Percentiles rank a stretch among this genome's conserved stretches.
Conservation (phyloP, 179 eudicot species). For the Monotropa hypopitys region DNA sequence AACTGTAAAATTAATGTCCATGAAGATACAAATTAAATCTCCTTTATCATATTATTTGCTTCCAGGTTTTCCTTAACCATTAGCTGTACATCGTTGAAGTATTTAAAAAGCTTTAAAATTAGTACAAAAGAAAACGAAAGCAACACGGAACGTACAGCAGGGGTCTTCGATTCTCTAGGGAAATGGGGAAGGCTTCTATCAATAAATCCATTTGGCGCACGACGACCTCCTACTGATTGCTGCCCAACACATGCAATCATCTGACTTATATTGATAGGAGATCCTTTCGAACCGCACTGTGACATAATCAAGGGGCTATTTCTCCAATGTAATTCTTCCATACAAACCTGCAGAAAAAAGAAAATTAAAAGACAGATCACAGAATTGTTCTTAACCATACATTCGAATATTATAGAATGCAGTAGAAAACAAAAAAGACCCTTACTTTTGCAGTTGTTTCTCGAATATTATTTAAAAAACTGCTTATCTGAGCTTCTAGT, state of each 20-base stretch:
- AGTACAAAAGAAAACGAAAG: neutral
- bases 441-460: constrained; percentile 54
- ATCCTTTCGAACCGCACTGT: constrained; percentile 97
- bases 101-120: neutral
- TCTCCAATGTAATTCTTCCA: constrained; percentile 74
- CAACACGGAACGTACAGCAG: constrained; percentile 37
- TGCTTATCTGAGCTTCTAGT: constrained; percentile 57
- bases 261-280: constrained; percentile 88
- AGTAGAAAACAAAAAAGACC: neutral
- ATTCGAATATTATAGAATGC: neutral
- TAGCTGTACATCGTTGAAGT: neutral
- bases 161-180: constrained; percentile 51
- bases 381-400: neutral
- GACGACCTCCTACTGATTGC: constrained; percentile 88
- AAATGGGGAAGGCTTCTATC: constrained; percentile 93
- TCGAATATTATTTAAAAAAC: constrained; percentile 57
- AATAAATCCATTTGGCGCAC: constrained; percentile 92
- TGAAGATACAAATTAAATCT: neutral
- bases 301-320: constrained; percentile 95
- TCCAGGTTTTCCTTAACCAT: neutral
- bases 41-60: neutral
- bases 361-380: neutral
- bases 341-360: constrained; percentile 42
- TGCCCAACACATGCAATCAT: constrained; percentile 99
- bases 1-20: neutral